Base-by-base conservation (phyloP, 148 eudicot genomes). In the Oxyria digyna region DNA sequence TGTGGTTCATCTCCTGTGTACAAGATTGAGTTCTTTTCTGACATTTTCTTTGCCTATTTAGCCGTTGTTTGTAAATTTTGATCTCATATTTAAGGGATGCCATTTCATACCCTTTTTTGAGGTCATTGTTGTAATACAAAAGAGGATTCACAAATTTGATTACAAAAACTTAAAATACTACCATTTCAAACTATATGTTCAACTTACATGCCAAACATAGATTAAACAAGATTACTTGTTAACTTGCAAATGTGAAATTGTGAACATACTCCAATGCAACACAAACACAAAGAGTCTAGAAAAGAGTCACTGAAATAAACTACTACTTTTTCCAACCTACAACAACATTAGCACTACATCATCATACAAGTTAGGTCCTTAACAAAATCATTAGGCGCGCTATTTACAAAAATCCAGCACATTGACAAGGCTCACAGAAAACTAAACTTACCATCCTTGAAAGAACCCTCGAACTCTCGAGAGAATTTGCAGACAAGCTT, bases 1-100 rank as follows among this genome's bases (percentile, higher is more conserved):
- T 8, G 15, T 52, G 59, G 59, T 52, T 52, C 13, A 52, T 21
- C 59, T 23, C 14, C 23, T 52, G 59, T 52, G 59, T 52, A 52
- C 59, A 52, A 52, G 29, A 52, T 52, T 52, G 59, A 52, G 59
- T 52, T 21, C 27, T 52, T 46, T 52, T 52, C 59, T 52, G 31
- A 21, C 59, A 52, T 52, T 52, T 21, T 52, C 59, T 27, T 57
- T 7, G 5, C 64, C 11, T 13, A 4, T 57, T n/a, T 55, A 55
- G 63, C 35, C 63, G 27, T 57, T 57, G 7, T 27, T 5, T 14
- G 20, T 20, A 57, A 7, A 57, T 3, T 29, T 15, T 29, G 64
- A 14, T 57, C n/a, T n/a, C n/a, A n/a, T n/a, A n/a, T n/a, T n/a
- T n/a, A n/a, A n/a, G n/a, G n/a, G n/a, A n/a, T n/a, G n/a, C n/a